Evolutionary conservation across 2,329 filamentous ascomycete genomes (phyloP), one percentile per base, ranked within the genome.

Genomic region (Trichoderma koningii): DNA sequence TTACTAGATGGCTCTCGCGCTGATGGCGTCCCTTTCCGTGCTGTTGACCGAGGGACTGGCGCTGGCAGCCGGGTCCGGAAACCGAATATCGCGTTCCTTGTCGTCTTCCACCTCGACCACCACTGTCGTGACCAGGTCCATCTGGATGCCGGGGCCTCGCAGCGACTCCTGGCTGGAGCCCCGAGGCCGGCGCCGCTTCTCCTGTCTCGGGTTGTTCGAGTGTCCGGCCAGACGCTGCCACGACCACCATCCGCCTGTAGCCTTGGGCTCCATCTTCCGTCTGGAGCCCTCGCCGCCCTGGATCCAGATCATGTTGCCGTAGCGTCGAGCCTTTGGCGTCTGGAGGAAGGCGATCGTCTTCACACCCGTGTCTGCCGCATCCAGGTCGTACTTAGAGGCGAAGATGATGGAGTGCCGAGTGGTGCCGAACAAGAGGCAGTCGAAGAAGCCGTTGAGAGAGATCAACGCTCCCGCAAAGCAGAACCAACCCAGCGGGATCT

Each of bases 401-500:
- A 85, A 85, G 38, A 86, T 76, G 61, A 86, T 84, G n/a, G 79
- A 77, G 19, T 81, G 78, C 38, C 83, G 76, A 0, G 83, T 85
- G 2, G 78, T 80, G 4, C 82, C 79, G 68, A 85, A 87, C 4
- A 87, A 71, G 0, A 83, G 66, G 7, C 84, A 83, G 67, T 87
- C 84, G 7, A 86, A 75, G 75, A 79, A 83, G 10, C 84, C 84
- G 64, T 85, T 85, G 34, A 79, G 82, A 0, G 82, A 81, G 38
- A 88, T 85, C 74, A 89, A 81, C 1, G 80, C 79, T 1, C 86
- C 87, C 0, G 86, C 84, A 12, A 87, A 80, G 71, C 82, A 83
- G 72, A 87, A 88, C 71, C 85, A 88, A 0, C 73, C 75, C 0
- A 86, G 77, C 0, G 83, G 80, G 3, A 87, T 79, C 0, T 76